Conservation (phyloP, 208 protist species). For the Acanthamoeba triangularis region DNA sequence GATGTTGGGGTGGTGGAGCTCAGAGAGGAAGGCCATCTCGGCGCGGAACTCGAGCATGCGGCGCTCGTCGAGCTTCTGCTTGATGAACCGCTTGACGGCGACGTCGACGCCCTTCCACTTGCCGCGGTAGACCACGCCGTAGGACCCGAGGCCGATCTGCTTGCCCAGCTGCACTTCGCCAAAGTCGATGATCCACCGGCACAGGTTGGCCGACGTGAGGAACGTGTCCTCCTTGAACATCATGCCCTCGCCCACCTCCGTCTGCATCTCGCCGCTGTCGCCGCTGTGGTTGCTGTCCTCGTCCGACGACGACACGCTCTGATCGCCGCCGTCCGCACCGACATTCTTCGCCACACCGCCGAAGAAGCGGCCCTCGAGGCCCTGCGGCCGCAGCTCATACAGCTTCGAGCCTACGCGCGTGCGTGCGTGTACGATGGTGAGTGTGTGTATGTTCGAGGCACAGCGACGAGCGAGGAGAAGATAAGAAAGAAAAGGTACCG, state of each 20-base stretch:
- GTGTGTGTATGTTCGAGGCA: too few species aligned
- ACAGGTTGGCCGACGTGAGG: neutral
- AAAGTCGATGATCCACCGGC: neutral
- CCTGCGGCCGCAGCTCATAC: too few species aligned
- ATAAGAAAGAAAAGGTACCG: neutral
- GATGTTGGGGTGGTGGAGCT: constrained; percentile 18
- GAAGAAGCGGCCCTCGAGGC: too few species aligned
- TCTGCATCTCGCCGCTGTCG: neutral
- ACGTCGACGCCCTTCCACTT: neutral
- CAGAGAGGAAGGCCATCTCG: neutral
- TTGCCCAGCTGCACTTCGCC: neutral
- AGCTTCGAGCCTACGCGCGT: too few species aligned
- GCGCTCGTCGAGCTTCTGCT: neutral
- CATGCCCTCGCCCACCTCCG: neutral
- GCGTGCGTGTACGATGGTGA: too few species aligned
- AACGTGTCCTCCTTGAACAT: neutral
- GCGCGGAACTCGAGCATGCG: neutral
- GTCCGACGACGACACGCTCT: too few species aligned
- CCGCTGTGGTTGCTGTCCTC: too few species aligned
- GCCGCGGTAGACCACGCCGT: constrained; percentile 18
- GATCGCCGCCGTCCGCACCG: neutral
- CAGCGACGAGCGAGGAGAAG: too few species aligned
- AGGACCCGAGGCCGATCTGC: constrained; percentile 1
- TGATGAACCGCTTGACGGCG: neutral
- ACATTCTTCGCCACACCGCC: too few species aligned